Evolutionary conservation across 345 rosid genomes (phyloP), one percentile per base, ranked within the genome.

Genomic region (Moringa oleifera): DNA sequence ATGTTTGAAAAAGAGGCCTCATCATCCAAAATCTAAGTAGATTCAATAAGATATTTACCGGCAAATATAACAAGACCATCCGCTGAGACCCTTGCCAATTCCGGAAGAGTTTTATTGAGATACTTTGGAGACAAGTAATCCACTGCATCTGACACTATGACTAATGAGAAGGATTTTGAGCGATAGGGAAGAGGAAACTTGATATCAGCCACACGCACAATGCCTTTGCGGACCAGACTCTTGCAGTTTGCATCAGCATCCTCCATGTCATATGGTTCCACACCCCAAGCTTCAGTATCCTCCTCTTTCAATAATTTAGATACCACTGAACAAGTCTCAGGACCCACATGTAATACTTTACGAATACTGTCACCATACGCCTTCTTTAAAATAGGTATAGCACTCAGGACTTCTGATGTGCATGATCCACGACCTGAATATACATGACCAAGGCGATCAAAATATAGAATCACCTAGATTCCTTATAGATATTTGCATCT

Each of bases 111-210:
- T 71, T 46, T 83, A 66, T 85, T 87, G 16, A 87, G 84, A 71
- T 87, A 87, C 59, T 73, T 87, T 0, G 90, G 90, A 55, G 95
- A 79, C 70, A 85, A 70, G 71, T 87, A 87, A 77, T 87, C 95
- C 62, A 83, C 62, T 16, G 85, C 85, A 64, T 87, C 95, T 10
- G 95, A 85, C 46, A 85, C 81, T 31, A 85, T 77, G 49, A 85
- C 87, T 4, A 87, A 75, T 56, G 95, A 79, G 64, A 87, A 87
- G 56, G 85, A 83, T 61, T 87, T 85, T 47, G 86, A 77, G 62
- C 71, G 74, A 65, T 85, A 85, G 21, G 95, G 85, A 22, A 87
- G 76, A 58, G 85, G 76, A 71, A 77, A 87, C 77, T 85, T 79
- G 63, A 81, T 83, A 69, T 83, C 89, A 46, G 86, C 86, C 65